Evolutionary conservation across 2,329 filamentous ascomycete species (phyloP).

Genomic region (Coniochaeta prunicola): DNA sequence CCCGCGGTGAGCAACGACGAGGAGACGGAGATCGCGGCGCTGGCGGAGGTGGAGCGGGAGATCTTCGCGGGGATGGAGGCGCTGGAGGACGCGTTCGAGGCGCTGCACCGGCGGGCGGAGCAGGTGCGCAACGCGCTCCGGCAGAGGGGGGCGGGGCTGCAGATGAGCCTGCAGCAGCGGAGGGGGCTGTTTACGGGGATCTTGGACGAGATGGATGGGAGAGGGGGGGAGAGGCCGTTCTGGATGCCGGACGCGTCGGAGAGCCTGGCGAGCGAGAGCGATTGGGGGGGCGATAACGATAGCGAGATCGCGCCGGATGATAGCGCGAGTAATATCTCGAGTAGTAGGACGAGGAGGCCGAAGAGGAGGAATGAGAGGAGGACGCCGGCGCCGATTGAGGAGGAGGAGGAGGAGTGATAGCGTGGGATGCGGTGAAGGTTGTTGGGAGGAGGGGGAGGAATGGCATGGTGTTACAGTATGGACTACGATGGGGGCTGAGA

Average conservation of each 20-base stretch:
- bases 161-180: conserved; percentile 52
- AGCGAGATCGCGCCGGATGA: conserved; percentile 68
- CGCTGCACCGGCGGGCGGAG: conserved; percentile 80
- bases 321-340: conserved; percentile 73
- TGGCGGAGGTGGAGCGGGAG: conserved; percentile 87
- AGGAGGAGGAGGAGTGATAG: conserved; percentile 53
- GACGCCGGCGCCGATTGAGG: conserved; percentile 66
- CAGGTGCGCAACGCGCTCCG: conserved; percentile 70
- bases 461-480: too few species aligned
- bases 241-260: conserved; percentile 36
- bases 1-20: conserved; percentile 80
- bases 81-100: conserved; percentile 89
- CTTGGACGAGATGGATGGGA: conserved; percentile 45
- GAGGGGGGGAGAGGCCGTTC: conserved; percentile 27
- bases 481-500: too few species aligned
- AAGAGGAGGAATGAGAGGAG: conserved; percentile 62
- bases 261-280: conserved; percentile 44
- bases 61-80: conserved; percentile 93
- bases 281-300: conserved; percentile 47
- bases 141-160: conserved; percentile 73
- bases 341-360: conserved; percentile 57
- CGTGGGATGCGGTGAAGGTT: too few species aligned
- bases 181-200: conserved; percentile 24
- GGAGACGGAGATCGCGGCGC: conserved; percentile 82
- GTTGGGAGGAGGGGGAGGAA: background rate